Base-by-base conservation (phyloP, 345 rosid species). In the Salix arbutifolia region DNA sequence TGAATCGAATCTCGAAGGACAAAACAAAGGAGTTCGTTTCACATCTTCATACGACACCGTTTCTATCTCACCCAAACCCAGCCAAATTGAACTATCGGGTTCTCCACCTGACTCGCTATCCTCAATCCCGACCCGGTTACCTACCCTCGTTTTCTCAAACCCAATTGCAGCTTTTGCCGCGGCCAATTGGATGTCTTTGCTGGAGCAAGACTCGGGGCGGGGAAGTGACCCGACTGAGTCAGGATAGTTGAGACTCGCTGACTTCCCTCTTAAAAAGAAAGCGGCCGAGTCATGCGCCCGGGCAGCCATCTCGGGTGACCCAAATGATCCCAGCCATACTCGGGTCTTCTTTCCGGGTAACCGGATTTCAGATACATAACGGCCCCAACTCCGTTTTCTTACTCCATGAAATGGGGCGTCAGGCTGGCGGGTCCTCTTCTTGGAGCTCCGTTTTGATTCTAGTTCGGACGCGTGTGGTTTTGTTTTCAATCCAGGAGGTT, bases 211-310 rank as follows among this genome's bases (percentile, higher is more conserved):
- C 67, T 65, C 48, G 10, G 85, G 85, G 16, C 69, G 60, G 11
- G 85, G 85, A n/a, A 82, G 74, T 19, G 70, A 67, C 28, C 61
- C 79, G n/a, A 28, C 74, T 10, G 76, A 82, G 31, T 75, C 79
- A 1, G 85, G 85, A 56, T 74, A 82, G 70, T 82, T 82, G 28
- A 82, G 82, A 23, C 37, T 18, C 13, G 85, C 85, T 4, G 79
- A 60, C 60, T 38, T 75, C 6, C 85, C 82, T 40, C 75, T 82
- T 48, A 82, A 31, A 48, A 74, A 82, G 28, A 78, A 82, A 37
- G 85, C 85, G 1, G 85, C 85, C 9, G 85, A 82, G 74, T 82
- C 82, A 28, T 82, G 67, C 0, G 85, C 82, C 64, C 82, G 79
- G 0, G 85, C 80, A 23, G 85, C 85, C 85, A 75, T 82, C 70